phyloP scores from a whole-genome alignment of 345 rosid species.

The Melaleuca quinquenervia region DNA sequence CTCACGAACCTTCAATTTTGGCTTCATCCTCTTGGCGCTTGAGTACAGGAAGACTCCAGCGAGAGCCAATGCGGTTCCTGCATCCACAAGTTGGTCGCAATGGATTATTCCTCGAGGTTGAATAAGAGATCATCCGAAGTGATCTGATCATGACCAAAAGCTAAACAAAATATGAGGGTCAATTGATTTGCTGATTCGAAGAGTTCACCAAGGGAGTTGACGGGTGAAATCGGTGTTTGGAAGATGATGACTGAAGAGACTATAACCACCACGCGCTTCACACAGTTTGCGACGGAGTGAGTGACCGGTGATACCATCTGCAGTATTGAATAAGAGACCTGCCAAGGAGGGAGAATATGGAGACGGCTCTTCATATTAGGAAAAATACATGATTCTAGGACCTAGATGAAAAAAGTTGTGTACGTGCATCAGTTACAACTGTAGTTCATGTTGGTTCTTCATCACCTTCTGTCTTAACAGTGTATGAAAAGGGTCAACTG shows the following conservation, averaged over 20 bases:
- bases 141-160: background rate
- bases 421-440: background rate
- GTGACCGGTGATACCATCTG: conserved; percentile 75
- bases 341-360: background rate
- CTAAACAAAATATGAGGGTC: background rate
- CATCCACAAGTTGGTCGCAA: background rate
- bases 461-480: background rate
- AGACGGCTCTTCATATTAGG: background rate
- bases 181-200: background rate
- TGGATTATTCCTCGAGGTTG: background rate
- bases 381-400: background rate
- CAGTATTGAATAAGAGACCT: conserved; percentile 78
- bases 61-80: conserved; percentile 77
- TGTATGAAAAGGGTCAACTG: background rate
- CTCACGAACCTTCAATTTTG: conserved; percentile 29
- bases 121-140: background rate
- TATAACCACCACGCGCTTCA: conserved; percentile 78
- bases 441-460: background rate
- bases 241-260: conserved; percentile 66
- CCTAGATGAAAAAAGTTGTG: background rate
- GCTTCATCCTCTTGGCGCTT: conserved; percentile 34
- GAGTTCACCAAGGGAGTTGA: conserved; percentile 47
- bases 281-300: conserved; percentile 82
- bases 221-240: conserved; percentile 44
- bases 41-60: conserved; percentile 71